Base-by-base conservation (phyloP, 768 basidiomycete species). In the Kockovaella imperatae region DNA sequence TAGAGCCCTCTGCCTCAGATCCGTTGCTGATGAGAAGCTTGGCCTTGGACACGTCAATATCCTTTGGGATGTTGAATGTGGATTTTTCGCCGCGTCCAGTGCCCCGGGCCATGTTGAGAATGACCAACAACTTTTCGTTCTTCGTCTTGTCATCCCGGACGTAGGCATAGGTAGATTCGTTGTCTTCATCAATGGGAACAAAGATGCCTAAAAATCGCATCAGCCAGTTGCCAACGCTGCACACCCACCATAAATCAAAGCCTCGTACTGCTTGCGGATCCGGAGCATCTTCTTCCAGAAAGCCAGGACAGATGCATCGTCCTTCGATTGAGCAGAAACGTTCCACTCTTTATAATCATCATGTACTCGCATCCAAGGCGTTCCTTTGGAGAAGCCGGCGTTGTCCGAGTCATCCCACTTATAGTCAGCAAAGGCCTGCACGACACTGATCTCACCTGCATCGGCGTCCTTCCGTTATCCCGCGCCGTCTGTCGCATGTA, bases 361-460 rank as follows among this genome's bases (percentile, higher is more conserved):
- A 57, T 83, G 81, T 5, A 82, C 78, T 21, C 81, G 74, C 82
- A 85, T 85, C 83, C 83, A 86, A 0, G 84, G 83, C 2, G 65
- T 75, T 3, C 39, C 41, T 2, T 78, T 79, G 2, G 77, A 74
- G 66, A 86, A 85, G 0, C 84, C 83, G 0, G 77, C 81, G 47
- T 84, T 74, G 6, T 68, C 23, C 3, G 73, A 65, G 7, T 71
- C 46, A 52, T 81, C 73, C 83, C 83, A 85, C 81, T 57, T 31
- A 23, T 1, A 14, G 38, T 15, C 21, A 6, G 38, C 23, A 15
- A 5, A 45, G 4, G 17, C 3, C 2, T 8, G 14, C 13, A 18
- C 10, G 40, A 6, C 42, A 17, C 17, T 7, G 18, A 25, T 49
- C 57, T 48, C 47, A 59, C 57, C 47, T 59, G 58, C 32, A 59